These are phyloP conservation scores for Vigna angularis DNA, from an alignment of 306 rosid genomes.

Conservation along the genomic window DNA sequence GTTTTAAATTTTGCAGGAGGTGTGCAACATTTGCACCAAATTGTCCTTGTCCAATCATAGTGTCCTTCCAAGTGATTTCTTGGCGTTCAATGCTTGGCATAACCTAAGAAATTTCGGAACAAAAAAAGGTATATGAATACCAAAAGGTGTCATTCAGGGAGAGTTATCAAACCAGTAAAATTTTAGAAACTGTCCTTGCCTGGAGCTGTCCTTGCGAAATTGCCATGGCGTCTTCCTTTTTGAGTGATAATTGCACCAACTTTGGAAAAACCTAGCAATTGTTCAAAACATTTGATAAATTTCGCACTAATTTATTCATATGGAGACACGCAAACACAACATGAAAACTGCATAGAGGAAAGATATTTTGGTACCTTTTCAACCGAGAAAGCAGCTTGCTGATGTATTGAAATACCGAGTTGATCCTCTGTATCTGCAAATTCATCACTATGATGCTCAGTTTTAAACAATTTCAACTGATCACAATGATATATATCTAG, in stretches of 20 bases:
- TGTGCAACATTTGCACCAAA: neutral
- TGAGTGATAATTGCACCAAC: neutral
- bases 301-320: no score
- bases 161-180: no score
- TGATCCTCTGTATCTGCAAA: neutral
- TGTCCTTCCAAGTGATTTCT: neutral
- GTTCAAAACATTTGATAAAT: no score
- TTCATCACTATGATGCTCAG: neutral
- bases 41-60: neutral
- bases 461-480: neutral
- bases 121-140: neutral
- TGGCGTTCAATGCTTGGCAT: neutral
- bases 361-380: conserved; percentile 14
- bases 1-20: neutral
- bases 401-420: neutral
- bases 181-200: neutral
- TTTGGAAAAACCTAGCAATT: conserved; percentile 2
- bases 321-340: neutral
- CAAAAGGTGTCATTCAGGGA: no score
- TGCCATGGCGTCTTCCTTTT: conserved; percentile 9
- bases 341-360: neutral
- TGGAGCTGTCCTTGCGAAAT: neutral
- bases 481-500: conserved; percentile 16
- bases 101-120: neutral
- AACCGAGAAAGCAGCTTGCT: neutral